phyloP scores from a whole-genome alignment of 2,329 filamentous ascomycete genomes.

The Botryotinia calthae region DNA sequence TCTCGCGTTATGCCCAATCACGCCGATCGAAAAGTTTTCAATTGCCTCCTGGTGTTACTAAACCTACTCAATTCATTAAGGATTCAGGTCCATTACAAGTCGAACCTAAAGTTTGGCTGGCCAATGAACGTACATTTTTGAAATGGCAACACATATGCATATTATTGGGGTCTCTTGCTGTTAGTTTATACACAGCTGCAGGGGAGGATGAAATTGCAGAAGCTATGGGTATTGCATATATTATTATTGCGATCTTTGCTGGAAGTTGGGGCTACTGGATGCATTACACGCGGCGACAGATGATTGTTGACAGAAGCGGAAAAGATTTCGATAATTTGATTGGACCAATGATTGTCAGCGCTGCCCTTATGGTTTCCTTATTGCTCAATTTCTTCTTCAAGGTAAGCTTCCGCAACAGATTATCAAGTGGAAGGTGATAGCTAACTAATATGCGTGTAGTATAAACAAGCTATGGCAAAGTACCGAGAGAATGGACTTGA shows the following conservation, averaged over 20 bases:
- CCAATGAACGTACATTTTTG: constrained; percentile 96
- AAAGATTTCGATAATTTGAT: constrained; percentile 90
- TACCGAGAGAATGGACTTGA: background rate
- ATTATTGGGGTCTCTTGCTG: constrained; percentile 76
- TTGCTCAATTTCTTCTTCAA: constrained; percentile 88
- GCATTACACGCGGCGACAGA: constrained; percentile 68
- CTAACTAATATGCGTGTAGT: constrained; percentile 29
- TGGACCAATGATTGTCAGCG: constrained; percentile 79
- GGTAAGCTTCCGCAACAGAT: constrained; percentile 46
- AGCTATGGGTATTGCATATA: constrained; percentile 78
- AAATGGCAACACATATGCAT: constrained; percentile 98
- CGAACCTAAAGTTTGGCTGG: constrained; percentile 97
- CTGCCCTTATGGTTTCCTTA: constrained; percentile 74
- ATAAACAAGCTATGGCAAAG: constrained; percentile 29
- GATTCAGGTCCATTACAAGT: constrained; percentile 88
- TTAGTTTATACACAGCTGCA: constrained; percentile 87
- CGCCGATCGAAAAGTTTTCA: constrained; percentile 50
- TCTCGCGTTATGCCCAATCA: constrained; percentile 69
- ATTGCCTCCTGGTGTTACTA: constrained; percentile 82
- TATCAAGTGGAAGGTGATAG: background rate
- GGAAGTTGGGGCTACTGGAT: constrained; percentile 85
- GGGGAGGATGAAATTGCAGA: constrained; percentile 75
- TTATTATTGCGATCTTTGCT: constrained; percentile 76
- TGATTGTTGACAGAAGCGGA: constrained; percentile 83
- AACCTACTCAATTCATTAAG: constrained; percentile 88